These are phyloP conservation scores for Urtica urens DNA, from an alignment of 306 rosid species.

Conservation along the genomic window DNA sequence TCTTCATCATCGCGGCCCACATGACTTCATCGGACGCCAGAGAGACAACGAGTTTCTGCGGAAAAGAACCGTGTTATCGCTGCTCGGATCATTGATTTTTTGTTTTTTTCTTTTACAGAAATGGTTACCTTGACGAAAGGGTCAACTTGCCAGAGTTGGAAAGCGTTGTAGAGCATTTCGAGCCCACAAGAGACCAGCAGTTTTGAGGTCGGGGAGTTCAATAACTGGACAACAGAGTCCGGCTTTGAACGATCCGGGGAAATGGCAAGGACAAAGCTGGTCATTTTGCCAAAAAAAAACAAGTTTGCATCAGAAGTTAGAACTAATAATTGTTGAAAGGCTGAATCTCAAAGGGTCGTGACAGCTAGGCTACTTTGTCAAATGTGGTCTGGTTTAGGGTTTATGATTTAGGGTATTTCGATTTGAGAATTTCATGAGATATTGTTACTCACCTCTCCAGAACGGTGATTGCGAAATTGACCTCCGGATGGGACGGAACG, in stretches of 20 bases:
- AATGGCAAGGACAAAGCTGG: conserved; percentile 35
- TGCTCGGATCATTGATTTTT: background rate
- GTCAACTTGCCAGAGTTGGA: conserved; percentile 42
- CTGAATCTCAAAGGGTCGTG: no score
- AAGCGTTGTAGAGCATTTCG: conserved; percentile 30
- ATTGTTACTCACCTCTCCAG: conserved; percentile 36
- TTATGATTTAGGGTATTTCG: no score
- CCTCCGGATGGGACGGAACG: conserved; percentile 48
- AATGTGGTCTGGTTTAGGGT: no score
- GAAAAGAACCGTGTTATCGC: no score
- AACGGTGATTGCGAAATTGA: conserved; percentile 36
- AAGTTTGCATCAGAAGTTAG: no score
- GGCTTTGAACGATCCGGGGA: conserved; percentile 22
- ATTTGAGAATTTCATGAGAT: no score
- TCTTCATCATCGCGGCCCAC: conserved; percentile 53
- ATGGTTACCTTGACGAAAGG: conserved; percentile 47
- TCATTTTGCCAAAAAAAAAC: no score
- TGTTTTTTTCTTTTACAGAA: background rate
- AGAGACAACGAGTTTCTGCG: conserved; percentile 52
- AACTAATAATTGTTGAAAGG: no score
- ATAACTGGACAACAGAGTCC: conserved; percentile 25
- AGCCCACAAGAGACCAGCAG: conserved; percentile 30
- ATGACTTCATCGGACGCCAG: conserved; percentile 51
- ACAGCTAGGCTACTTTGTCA: no score
- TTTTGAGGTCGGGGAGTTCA: conserved; percentile 24